Percentiles rank a stretch among this genome's conserved stretches.
These are phyloP conservation scores for Cytidiella melzeri DNA, from an alignment of 768 basidiomycete genomes.

Conservation along the genomic window DNA sequence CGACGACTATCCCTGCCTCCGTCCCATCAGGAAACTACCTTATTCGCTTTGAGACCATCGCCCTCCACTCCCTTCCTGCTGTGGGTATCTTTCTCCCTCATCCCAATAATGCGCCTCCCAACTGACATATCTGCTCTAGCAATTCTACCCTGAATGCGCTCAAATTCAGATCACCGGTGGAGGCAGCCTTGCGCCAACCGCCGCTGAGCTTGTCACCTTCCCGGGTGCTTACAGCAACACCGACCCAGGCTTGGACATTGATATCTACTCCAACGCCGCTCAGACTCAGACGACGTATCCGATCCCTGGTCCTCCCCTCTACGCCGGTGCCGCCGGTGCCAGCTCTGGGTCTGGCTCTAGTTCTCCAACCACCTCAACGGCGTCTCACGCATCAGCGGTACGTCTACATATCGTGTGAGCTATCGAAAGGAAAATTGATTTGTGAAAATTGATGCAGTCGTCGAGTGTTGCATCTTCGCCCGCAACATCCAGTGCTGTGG, in stretches of 20 bases:
- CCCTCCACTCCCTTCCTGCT: constrained; percentile 12
- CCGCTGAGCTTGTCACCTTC: constrained; percentile 30
- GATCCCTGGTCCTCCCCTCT: constrained; percentile 34
- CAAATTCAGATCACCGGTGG: constrained; percentile 25
- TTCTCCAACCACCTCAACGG: no score
- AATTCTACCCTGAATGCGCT: constrained; percentile 33
- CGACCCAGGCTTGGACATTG: constrained; percentile 31
- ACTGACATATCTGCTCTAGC: constrained; percentile 19
- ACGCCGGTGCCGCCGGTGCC: constrained; percentile 15
- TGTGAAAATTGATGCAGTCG: no score
- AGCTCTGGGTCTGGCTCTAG: constrained; percentile 8
- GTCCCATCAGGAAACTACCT: constrained; percentile 17
- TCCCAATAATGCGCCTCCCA: neutral
- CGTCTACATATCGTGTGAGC: no score
- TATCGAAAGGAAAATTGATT: no score
- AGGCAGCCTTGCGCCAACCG: constrained; percentile 25
- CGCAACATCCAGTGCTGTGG: neutral
- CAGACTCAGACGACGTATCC: constrained; percentile 31
- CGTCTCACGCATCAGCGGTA: neutral
- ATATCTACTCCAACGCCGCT: constrained; percentile 32
- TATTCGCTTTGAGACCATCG: constrained; percentile 16
- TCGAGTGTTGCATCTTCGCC: neutral
- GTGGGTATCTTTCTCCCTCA: constrained; percentile 1
- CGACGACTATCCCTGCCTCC: constrained; percentile 9
- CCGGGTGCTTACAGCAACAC: constrained; percentile 29